Conservation (phyloP, 2,329 filamentous ascomycete genomes). For the Fusarium sp. region DNA sequence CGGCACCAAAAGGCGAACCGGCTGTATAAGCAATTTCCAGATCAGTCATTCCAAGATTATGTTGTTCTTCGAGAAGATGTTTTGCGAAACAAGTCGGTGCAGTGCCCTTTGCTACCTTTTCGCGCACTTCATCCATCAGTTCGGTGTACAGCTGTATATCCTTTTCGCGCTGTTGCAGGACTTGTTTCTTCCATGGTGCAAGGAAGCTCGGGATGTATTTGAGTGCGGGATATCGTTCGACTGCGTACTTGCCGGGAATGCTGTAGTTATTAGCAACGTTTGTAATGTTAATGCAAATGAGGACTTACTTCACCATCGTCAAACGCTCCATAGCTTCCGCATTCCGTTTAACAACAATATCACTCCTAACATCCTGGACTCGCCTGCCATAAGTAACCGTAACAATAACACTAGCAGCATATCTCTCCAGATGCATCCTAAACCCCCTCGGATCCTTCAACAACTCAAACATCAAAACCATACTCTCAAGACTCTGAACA, state of each 20-base stretch:
- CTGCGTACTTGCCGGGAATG: conserved; percentile 50
- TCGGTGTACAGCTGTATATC: conserved; percentile 54
- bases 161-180: conserved; percentile 52
- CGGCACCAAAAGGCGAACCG: conserved; percentile 59
- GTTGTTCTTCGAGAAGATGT: conserved; percentile 56
- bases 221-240: conserved; percentile 56
- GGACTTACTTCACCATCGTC: conserved; percentile 58
- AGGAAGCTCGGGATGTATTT: conserved; percentile 54
- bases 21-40: conserved; percentile 58
- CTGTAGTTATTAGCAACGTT: no score
- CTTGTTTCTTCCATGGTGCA: conserved; percentile 56
- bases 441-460: conserved; percentile 48
- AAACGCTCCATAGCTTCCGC: conserved; percentile 57
- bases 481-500: conserved; percentile 56
- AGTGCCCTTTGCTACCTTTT: conserved; percentile 47
- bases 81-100: conserved; percentile 57
- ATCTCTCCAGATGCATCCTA: conserved; percentile 37
- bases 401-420: conserved; percentile 57
- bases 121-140: conserved; percentile 56
- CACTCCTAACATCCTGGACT: conserved; percentile 47
- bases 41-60: conserved; percentile 55
- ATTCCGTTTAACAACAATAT: conserved; percentile 54
- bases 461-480: conserved; percentile 55
- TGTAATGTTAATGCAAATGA: no score
- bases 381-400: conserved; percentile 56